Conservation (phyloP, 2,329 filamentous ascomycete genomes). For the Colletotrichum abscissum region DNA sequence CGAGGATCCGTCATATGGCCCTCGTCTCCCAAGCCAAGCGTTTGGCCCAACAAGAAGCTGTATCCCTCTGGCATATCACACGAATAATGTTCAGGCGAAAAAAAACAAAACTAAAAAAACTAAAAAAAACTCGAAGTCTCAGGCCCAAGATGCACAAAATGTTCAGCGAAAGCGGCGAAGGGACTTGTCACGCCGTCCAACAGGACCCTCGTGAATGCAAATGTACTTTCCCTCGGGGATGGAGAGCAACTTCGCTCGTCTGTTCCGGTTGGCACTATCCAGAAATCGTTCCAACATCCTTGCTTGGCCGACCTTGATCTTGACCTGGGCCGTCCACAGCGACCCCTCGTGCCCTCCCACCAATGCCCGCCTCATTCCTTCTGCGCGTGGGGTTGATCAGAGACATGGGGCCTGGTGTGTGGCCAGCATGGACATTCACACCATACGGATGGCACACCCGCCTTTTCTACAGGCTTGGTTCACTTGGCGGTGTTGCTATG, state of each 20-base stretch:
- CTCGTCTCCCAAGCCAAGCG: not conserved
- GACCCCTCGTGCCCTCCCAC: slow-evolving; percentile 5
- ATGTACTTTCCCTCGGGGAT: not conserved
- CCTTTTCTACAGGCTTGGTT: not conserved
- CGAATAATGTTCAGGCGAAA: not conserved
- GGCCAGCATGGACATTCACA: slow-evolving; percentile 5
- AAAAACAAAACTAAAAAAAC: not conserved
- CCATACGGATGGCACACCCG: not conserved
- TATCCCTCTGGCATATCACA: not conserved
- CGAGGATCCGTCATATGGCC: not conserved
- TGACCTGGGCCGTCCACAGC: slow-evolving; percentile 4
- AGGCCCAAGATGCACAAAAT: slow-evolving; percentile 3
- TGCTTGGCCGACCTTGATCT: slow-evolving; percentile 20
- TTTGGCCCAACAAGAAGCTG: not conserved
- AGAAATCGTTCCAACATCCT: slow-evolving; percentile 18
- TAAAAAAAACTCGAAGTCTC: not conserved
- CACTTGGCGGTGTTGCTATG: slow-evolving; percentile 5
- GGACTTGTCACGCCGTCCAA: not conserved
- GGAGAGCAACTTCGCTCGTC: not conserved
- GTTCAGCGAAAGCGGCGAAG: slow-evolving; percentile 10
- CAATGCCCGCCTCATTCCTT: slow-evolving; percentile 24
- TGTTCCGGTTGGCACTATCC: slow-evolving; percentile 8
- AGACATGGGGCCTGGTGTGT: slow-evolving; percentile 21
- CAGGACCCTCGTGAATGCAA: not conserved
- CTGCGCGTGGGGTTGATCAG: slow-evolving; percentile 31